A percentile compares a stretch with the other conserved stretches of the same genome.
These are phyloP conservation scores for Penicillium longicatenatum DNA, from an alignment of 495 filamentous ascomycete species.

Conservation along the genomic window DNA sequence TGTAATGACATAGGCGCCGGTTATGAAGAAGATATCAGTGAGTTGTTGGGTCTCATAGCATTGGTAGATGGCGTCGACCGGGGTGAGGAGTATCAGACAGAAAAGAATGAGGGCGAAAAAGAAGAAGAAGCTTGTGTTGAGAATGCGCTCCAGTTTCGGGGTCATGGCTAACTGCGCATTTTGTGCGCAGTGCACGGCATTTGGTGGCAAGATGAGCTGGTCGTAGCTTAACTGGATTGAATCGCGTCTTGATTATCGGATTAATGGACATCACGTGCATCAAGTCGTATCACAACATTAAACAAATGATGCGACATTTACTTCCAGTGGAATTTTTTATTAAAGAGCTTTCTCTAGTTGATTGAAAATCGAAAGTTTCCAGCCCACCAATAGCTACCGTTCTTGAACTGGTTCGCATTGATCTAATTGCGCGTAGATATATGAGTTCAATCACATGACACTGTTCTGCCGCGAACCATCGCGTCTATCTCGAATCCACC, in stretches of 20 bases:
- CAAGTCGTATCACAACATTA: neutral
- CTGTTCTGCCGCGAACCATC: neutral
- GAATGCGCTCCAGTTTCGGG: constrained; percentile 68
- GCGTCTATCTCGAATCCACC: neutral
- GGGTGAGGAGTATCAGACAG: constrained; percentile 75
- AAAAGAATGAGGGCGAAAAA: constrained; percentile 73
- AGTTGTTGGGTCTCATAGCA: constrained; percentile 62
- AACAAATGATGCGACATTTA: neutral
- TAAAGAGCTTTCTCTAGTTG: neutral
- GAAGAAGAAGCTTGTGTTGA: constrained; percentile 80
- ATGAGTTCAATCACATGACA: neutral
- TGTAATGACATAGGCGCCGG: constrained; percentile 75
- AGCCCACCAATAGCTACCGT: neutral
- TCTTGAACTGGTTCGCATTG: neutral
- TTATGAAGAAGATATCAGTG: constrained; percentile 84
- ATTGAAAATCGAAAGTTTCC: neutral
- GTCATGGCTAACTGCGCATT: constrained; percentile 41
- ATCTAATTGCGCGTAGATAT: neutral
- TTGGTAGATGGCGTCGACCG: constrained; percentile 81
- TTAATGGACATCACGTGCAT: neutral
- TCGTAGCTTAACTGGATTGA: neutral
- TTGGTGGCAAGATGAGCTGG: constrained; percentile 8
- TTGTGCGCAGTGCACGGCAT: constrained; percentile 17
- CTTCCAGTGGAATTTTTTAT: neutral
- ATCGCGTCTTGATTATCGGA: neutral